Base-by-base conservation (phyloP, 2,329 filamentous ascomycete species). In the Colletotrichum theobromicola region DNA sequence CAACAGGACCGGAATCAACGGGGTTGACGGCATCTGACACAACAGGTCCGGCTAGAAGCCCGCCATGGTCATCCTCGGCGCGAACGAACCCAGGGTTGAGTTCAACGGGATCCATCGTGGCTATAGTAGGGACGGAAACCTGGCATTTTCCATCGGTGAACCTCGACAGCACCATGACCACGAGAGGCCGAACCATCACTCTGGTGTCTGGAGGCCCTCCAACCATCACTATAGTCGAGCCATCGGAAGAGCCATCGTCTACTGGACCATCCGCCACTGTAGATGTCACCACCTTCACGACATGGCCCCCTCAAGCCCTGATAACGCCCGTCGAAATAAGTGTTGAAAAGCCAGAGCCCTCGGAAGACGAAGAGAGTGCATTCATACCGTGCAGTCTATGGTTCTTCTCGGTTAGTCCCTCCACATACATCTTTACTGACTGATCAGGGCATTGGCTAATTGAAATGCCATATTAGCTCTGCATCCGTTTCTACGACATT, bases 11-110 rank as follows among this genome's bases (percentile, higher is more conserved):
- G 1, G 18, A 46, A 46, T 21, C n/a, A 7, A 21, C 42, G 1
- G 5, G 0, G 0, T 46, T n/a, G 21, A 46, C 0, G 42, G 18
- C 42, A 0, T 2, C 18, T 10, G 3, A 2, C 1, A 21, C n/a
- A n/a, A 46, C 42, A 7, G 1, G 5, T 10, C 2, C 10, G 18
- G 10, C n/a, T 5, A 21, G 1, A 18, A 21, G 21, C 10, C 5
- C 42, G 5, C 1, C 5, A 4, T 46, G 0, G 42, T 0, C 42
- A 21, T 46, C 42, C 2, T 46, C 21, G n/a, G n/a, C n/a, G 0
- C 42, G 9, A 0, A 21, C 42, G 2, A 46, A 46, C 1, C 3
- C 42, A 1, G n/a, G 3, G 21, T 7, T 2, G n/a, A 21, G 0
- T 21, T 46, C 42, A 1, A 46, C 10, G 1, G 42, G 3, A 12